phyloP scores from a whole-genome alignment of 768 basidiomycete species.

The Phanerochaete carnosa region DNA sequence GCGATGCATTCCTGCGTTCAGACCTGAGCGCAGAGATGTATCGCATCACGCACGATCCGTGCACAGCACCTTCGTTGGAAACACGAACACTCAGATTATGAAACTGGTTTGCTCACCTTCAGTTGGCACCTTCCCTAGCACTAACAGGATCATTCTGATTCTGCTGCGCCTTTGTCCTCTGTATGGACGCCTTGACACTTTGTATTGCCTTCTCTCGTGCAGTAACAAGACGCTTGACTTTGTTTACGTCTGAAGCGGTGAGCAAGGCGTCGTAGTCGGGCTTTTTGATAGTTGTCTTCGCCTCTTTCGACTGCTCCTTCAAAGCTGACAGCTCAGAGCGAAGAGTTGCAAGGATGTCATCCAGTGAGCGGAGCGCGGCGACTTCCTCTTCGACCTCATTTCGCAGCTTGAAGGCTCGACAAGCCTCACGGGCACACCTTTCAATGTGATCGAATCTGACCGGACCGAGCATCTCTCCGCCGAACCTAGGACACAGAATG shows the following conservation, averaged over 20 bases:
- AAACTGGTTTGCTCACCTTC: too few species aligned
- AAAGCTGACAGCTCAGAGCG: constrained; percentile 44
- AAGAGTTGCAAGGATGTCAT: constrained; percentile 55
- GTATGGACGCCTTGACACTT: constrained; percentile 53
- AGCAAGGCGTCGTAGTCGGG: constrained; percentile 45
- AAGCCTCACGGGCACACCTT: constrained; percentile 71
- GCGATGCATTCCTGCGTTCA: too few species aligned
- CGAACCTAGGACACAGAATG: constrained; percentile 53
- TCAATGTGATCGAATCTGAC: constrained; percentile 75
- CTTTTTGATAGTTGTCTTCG: constrained; percentile 7
- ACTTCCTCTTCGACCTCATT: constrained; percentile 69
- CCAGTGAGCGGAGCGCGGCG: constrained; percentile 53
- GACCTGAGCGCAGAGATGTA: too few species aligned
- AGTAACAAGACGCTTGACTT: constrained; percentile 62
- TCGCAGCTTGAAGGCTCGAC: constrained; percentile 58
- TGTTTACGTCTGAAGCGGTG: constrained; percentile 48
- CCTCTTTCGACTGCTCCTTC: not conserved
- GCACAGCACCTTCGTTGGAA: too few species aligned
- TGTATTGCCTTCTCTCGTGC: constrained; percentile 70
- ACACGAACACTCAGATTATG: too few species aligned
- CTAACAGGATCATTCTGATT: too few species aligned
- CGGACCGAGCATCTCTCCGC: constrained; percentile 78
- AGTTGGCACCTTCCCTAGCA: too few species aligned
- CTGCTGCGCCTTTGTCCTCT: constrained; percentile 29
- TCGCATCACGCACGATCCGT: too few species aligned